Percentiles rank a stretch among this genome's conserved stretches.
Conservation (phyloP, 2,329 filamentous ascomycete genomes). For the Coniochaeta sp. region DNA sequence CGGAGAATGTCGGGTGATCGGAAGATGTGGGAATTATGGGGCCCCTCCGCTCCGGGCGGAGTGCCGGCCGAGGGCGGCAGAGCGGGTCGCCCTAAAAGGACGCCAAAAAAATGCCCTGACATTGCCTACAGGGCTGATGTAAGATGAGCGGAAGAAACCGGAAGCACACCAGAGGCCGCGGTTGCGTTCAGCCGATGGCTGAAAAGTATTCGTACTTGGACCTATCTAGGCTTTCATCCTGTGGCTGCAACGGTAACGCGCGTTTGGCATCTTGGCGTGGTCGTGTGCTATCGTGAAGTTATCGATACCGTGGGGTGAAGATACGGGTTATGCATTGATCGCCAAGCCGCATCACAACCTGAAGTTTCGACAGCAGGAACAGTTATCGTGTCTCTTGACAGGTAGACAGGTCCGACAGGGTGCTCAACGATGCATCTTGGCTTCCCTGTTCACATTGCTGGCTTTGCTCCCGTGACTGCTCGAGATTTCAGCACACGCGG, state of each 20-base stretch:
- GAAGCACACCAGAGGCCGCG: not conserved
- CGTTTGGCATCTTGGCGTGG: not conserved
- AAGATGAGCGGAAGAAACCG: not conserved
- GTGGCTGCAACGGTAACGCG: not conserved
- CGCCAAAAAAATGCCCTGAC: too few species aligned
- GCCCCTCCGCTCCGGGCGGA: not conserved
- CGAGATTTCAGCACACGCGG: not conserved
- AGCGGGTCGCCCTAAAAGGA: not conserved
- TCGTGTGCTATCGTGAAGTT: too few species aligned
- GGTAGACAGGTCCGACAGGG: not conserved
- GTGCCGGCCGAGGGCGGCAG: not conserved
- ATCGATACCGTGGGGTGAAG: too few species aligned
- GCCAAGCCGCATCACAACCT: not conserved
- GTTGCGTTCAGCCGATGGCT: not conserved
- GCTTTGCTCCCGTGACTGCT: not conserved
- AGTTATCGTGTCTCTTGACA: not conserved
- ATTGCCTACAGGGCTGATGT: not conserved
- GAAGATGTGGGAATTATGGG: not conserved
- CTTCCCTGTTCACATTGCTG: not conserved
- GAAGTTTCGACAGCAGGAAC: not conserved
- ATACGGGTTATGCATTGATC: too few species aligned
- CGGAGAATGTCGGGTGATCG: conserved; percentile 1
- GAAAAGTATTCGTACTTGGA: not conserved
- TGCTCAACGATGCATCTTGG: not conserved
- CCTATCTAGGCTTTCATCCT: not conserved